These are phyloP conservation scores for Gaeumannomyces sp. DNA, from an alignment of 2,329 filamentous ascomycete genomes.

Conservation along the genomic window DNA sequence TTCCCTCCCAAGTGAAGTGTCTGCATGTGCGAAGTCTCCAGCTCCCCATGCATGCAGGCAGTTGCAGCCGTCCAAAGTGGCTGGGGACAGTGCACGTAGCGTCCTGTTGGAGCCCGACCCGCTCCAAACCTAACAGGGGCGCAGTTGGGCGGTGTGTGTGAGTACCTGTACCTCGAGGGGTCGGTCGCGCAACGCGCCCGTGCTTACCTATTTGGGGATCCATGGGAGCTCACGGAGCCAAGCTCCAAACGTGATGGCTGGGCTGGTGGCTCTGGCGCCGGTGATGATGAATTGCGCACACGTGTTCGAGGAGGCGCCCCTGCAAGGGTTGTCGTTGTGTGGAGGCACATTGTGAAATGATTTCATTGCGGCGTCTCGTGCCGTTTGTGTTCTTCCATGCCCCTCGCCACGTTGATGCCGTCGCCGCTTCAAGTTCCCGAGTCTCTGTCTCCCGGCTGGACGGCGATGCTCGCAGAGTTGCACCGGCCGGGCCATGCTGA, in stretches of 20 bases:
- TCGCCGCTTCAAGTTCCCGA: background rate
- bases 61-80: background rate
- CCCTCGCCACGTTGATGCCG: too few species aligned
- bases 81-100: background rate
- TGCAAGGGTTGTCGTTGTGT: too few species aligned
- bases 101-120: constrained; percentile 1
- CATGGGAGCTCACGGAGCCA: background rate
- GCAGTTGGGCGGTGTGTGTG: background rate
- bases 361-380: background rate
- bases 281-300: background rate
- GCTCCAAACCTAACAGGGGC: background rate
- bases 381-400: background rate
- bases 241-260: background rate
- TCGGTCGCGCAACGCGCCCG: background rate
- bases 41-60: background rate
- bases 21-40: background rate
- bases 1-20: background rate
- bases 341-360: background rate
- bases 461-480: background rate
- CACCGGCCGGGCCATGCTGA: background rate
- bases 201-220: background rate
- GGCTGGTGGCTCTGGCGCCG: background rate
- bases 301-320: background rate
- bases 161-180: background rate
- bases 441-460: background rate